Evolutionary conservation across 192 early-diverging fungal species (phyloP).

Genomic region (Coemansia guatemalensis): DNA sequence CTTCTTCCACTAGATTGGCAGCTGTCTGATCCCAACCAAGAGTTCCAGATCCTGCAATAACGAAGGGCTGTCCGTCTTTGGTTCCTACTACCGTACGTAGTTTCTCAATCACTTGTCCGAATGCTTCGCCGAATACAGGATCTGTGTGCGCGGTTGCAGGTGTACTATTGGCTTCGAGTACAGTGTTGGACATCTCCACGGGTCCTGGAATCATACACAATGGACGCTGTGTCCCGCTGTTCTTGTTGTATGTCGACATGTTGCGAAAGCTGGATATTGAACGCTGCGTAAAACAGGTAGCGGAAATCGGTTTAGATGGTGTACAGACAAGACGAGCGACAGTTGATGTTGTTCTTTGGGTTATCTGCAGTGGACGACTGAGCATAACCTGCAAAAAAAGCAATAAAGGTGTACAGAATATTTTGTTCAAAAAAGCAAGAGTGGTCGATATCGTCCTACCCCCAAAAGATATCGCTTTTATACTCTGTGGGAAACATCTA

Average conservation of each 20-base stretch:
- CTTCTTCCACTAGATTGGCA: conserved; percentile 86
- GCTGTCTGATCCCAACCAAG: conserved; percentile 97
- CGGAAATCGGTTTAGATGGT: background rate
- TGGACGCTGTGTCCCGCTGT: conserved; percentile 53
- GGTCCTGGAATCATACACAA: conserved; percentile 97
- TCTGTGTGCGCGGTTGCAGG: conserved; percentile 92
- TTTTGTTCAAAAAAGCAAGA: too few relatives aligned
- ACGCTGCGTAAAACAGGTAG: background rate
- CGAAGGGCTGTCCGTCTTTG: conserved; percentile 84
- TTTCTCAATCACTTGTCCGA: conserved; percentile 86
- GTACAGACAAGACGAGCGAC: background rate
- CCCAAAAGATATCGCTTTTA: background rate
- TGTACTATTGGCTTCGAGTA: conserved; percentile 82
- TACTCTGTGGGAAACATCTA: background rate
- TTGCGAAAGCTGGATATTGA: background rate
- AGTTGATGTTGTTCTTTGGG: background rate
- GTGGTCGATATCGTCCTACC: too few relatives aligned
- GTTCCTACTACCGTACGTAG: conserved; percentile 78
- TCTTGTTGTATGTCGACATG: conserved; percentile 16
- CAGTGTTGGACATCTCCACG: conserved; percentile 90
- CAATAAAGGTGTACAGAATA: background rate
- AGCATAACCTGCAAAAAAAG: background rate
- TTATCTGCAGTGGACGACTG: background rate
- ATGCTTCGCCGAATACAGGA: conserved; percentile 82
- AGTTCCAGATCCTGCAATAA: conserved; percentile 94